Evolutionary conservation across 2,329 filamentous ascomycete genomes (phyloP).

Genomic region (Trichoderma lentiforme): DNA sequence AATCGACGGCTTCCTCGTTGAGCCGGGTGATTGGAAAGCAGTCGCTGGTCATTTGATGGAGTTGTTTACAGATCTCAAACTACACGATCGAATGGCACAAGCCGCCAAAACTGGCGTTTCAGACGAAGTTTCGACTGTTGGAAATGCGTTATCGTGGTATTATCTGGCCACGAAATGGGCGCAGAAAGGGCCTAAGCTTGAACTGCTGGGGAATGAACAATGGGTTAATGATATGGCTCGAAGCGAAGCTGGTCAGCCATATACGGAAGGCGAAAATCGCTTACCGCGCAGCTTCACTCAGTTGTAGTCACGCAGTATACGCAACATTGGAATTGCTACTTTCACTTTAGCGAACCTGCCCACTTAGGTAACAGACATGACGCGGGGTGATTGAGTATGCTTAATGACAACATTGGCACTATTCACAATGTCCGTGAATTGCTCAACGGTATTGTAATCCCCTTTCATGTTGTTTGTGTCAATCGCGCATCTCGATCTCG

Average conservation of each 20-base stretch:
- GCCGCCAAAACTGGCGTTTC: conserved; percentile 66
- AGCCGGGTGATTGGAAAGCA: conserved; percentile 64
- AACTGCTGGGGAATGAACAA: conserved; percentile 3
- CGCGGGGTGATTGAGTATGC: too few species aligned
- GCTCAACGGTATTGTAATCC: too few species aligned
- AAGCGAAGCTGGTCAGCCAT: conserved; percentile 55
- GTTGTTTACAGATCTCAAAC: conserved; percentile 61
- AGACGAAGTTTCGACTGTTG: conserved; percentile 78
- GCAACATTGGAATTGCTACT: neutral
- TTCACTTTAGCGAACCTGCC: too few species aligned
- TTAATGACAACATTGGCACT: too few species aligned
- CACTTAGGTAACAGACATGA: too few species aligned
- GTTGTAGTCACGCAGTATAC: neutral
- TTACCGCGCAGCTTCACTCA: conserved; percentile 33
- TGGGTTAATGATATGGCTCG: conserved; percentile 30
- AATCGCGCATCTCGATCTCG: too few species aligned
- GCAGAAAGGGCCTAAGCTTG: neutral
- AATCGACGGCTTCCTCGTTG: conserved; percentile 71
- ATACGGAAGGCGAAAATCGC: conserved; percentile 56
- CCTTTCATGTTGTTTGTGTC: too few species aligned
- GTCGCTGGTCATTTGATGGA: conserved; percentile 65
- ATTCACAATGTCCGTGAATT: too few species aligned
- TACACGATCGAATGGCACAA: conserved; percentile 64
- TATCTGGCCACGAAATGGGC: conserved; percentile 67
- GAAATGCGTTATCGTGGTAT: conserved; percentile 73